Percentiles rank a stretch among this genome's conserved stretches.
phyloP scores from a whole-genome alignment of 768 basidiomycete species.

The Lenzites betulinus region DNA sequence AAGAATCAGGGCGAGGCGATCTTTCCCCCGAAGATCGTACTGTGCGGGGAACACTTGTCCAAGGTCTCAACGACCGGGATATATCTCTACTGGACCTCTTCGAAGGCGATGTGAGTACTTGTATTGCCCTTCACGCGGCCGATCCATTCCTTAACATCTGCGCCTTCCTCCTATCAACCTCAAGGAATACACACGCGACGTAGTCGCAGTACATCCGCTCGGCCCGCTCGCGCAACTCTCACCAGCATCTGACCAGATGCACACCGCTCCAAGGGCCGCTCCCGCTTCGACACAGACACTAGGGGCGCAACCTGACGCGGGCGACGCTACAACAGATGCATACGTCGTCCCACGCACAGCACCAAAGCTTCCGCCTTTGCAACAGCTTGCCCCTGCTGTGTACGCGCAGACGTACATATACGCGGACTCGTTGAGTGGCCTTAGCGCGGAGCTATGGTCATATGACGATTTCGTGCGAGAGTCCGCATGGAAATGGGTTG shows the following conservation, averaged over 20 bases:
- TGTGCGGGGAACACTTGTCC: conserved; percentile 80
- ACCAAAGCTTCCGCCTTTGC: conserved; percentile 41
- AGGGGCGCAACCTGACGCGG: too few relatives aligned
- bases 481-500: conserved; percentile 81
- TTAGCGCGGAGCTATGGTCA: conserved; percentile 72
- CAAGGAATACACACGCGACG: conserved; percentile 72
- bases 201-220: conserved; percentile 59
- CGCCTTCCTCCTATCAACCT: not conserved
- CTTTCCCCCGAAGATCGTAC: conserved; percentile 62
- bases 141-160: conserved; percentile 1
- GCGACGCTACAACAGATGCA: conserved; percentile 18
- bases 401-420: conserved; percentile 79
- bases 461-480: conserved; percentile 79
- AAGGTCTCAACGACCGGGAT: conserved; percentile 67
- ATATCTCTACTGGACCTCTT: conserved; percentile 74
- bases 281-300: conserved; percentile 20
- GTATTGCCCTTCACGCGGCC: not conserved
- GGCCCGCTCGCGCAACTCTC: conserved; percentile 39
- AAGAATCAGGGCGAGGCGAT: conserved; percentile 35
- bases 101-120: conserved; percentile 68
- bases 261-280: conserved; percentile 22
- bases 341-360: conserved; percentile 42
- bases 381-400: conserved; percentile 39
- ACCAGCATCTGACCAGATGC: conserved; percentile 31
- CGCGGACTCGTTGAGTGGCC: conserved; percentile 38